Conservation (phyloP, 257 asterid genomes). For the Solanum clarkiae region DNA sequence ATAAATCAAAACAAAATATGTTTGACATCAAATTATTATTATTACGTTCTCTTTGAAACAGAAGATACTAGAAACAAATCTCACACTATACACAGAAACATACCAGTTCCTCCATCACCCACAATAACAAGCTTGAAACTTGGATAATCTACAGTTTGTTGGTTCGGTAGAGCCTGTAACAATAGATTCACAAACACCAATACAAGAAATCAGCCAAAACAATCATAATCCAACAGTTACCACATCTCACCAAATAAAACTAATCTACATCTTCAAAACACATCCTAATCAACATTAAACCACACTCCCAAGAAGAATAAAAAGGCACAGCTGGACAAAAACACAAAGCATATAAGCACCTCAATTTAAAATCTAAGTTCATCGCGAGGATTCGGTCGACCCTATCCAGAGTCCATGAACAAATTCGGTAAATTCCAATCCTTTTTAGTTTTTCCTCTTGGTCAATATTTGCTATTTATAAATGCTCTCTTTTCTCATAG, state of each 20-base stretch:
- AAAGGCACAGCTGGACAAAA: not conserved
- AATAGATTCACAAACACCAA: not conserved
- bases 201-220: not conserved
- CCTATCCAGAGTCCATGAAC: too few relatives aligned
- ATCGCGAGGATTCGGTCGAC: too few relatives aligned
- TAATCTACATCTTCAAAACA: not conserved
- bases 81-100: not conserved
- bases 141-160: constrained; percentile 66
- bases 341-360: not conserved
- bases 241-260: not conserved
- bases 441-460: not conserved
- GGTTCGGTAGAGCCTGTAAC: constrained; percentile 49
- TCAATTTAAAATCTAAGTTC: not conserved
- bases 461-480: not conserved
- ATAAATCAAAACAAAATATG: not conserved
- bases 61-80: not conserved
- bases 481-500: not conserved
- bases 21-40: not conserved
- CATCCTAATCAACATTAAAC: not conserved
- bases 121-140: constrained; percentile 79
- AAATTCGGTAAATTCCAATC: not conserved
- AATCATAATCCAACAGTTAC: not conserved
- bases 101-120: constrained; percentile 79
- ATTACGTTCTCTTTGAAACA: not conserved
- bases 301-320: not conserved